Evolutionary conservation across 306 rosid species (phyloP).

Genomic region (Hippophae gyantsensis): DNA sequence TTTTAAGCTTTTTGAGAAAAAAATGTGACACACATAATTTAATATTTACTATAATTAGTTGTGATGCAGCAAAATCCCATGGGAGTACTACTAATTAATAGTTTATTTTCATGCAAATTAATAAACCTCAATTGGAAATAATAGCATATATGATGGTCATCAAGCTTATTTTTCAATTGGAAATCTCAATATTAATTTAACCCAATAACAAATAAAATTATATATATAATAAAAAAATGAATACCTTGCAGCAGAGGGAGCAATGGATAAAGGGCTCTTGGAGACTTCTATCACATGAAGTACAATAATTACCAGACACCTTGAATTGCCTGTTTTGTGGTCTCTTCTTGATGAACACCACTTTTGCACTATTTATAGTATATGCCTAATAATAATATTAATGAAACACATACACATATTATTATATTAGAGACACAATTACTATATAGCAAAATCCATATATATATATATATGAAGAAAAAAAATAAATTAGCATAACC

Average conservation of each 20-base stretch:
- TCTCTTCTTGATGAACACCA: slow-evolving; percentile 93
- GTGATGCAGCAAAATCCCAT: too few relatives aligned
- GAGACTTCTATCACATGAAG: slow-evolving; percentile 89
- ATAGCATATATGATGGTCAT: too few relatives aligned
- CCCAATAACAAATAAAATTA: neutral
- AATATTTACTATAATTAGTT: too few relatives aligned
- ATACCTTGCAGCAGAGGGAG: slow-evolving; percentile 93
- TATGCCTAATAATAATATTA: slow-evolving; percentile 41
- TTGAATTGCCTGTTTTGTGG: slow-evolving; percentile 96
- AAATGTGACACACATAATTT: too few relatives aligned
- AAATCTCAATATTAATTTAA: too few relatives aligned
- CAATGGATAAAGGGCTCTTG: slow-evolving; percentile 95
- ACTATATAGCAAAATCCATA: neutral
- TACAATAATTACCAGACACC: slow-evolving; percentile 89
- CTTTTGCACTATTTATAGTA: slow-evolving; percentile 92
- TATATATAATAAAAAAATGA: neutral
- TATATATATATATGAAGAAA: neutral
- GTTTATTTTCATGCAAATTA: too few relatives aligned
- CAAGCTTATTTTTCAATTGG: too few relatives aligned
- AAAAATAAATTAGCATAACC: neutral
- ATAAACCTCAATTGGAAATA: too few relatives aligned
- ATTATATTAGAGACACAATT: neutral
- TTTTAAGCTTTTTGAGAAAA: too few relatives aligned
- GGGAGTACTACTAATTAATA: too few relatives aligned
- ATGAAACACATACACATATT: neutral